These are phyloP conservation scores for Penicillium samsonianum DNA, from an alignment of 495 filamentous ascomycete genomes.

Conservation along the genomic window DNA sequence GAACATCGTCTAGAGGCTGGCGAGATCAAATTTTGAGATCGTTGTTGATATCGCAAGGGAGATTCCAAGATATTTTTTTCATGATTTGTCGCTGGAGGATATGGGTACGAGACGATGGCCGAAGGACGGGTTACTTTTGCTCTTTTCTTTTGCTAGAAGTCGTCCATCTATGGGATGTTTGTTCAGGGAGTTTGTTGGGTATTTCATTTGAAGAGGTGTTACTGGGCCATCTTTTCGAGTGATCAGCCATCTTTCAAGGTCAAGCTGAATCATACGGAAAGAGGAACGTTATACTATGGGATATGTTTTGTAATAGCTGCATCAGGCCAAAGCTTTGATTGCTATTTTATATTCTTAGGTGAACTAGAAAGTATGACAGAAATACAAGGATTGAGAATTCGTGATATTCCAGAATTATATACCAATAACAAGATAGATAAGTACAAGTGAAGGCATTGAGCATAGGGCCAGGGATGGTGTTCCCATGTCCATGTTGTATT, in stretches of 20 bases:
- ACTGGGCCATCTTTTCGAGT: not conserved
- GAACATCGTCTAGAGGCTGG: not conserved
- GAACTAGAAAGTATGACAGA: no score
- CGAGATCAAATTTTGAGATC: not conserved
- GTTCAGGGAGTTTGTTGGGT: not conserved
- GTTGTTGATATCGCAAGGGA: not conserved
- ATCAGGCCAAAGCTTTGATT: not conserved
- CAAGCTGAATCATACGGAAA: no score
- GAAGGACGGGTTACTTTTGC: not conserved
- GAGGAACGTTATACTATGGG: no score
- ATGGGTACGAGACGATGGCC: not conserved
- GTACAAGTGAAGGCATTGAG: not conserved
- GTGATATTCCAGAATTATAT: conserved; percentile 4
- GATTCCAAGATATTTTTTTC: not conserved
- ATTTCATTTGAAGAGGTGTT: not conserved
- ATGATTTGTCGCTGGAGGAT: not conserved
- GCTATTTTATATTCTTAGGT: not conserved
- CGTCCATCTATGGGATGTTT: not conserved
- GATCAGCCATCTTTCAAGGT: not conserved
- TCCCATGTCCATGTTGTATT: not conserved
- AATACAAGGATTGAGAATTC: no score
- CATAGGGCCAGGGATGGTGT: not conserved
- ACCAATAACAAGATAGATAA: not conserved
- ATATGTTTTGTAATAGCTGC: not conserved
- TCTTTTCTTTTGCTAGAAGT: no score